These are phyloP conservation scores for Yamadazyma membranifaciens DNA, from an alignment of 1,139 yeast genomes.

Conservation along the genomic window DNA sequence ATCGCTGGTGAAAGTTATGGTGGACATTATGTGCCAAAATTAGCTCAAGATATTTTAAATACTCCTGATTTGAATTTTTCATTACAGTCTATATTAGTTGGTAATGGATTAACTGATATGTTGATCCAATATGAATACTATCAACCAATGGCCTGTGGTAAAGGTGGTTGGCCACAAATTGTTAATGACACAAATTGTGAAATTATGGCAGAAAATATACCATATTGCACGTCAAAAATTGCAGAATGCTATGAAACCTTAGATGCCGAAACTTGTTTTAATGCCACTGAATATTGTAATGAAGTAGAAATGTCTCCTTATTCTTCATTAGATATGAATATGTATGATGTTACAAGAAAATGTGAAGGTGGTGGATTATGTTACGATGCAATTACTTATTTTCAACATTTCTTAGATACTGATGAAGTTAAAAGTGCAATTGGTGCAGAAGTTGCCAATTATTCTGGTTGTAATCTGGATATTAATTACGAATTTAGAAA, in stretches of 20 bases:
- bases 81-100: conserved; percentile 63
- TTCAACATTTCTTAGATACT: conserved; percentile 30
- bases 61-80: conserved; percentile 59
- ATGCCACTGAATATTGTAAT: conserved; percentile 11
- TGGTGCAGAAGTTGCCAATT: conserved; percentile 73
- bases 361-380: conserved; percentile 75
- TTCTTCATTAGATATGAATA: conserved; percentile 60
- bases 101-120: conserved; percentile 75
- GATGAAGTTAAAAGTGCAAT: conserved; percentile 58
- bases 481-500: conserved; percentile 75
- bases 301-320: conserved; percentile 19
- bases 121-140: conserved; percentile 60
- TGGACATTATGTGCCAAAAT: conserved; percentile 75
- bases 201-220: conserved; percentile 58
- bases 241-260: neutral
- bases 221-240: conserved; percentile 61
- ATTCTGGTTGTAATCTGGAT: conserved; percentile 80
- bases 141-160: conserved; percentile 77
- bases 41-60: conserved; percentile 62
- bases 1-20: conserved; percentile 81
- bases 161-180: conserved; percentile 78
- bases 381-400: conserved; percentile 40
- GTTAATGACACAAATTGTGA: conserved; percentile 71
- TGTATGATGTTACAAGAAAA: conserved; percentile 82
- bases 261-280: neutral